Evolutionary conservation across 257 asterid genomes (phyloP), one percentile per base, ranked within the genome.

Genomic region (Solanum paucissectum): DNA sequence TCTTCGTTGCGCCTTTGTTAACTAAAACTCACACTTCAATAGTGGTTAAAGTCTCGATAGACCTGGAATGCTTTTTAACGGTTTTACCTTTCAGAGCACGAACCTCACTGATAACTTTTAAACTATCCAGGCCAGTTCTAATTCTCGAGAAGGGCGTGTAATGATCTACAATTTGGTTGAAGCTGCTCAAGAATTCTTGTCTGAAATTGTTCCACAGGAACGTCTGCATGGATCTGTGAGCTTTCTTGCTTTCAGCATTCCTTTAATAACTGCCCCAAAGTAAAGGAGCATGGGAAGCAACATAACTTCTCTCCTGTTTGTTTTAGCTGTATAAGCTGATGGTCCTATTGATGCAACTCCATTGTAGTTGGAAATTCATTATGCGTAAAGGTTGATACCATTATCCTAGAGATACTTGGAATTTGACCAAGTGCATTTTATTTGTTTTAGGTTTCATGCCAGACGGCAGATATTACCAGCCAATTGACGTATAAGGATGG

Each of bases 71-170:
- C 83, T 74, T 37, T 36, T 37, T 37, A 74, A 37, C 3, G 18
- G 55, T 37, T 74, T 37, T 23, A 37, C 52, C 83, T 74, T 74
- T 74, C 52, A 21, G 32, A 74, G 18, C 33, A 23, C 33, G 10
- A 37, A 37, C 44, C 42, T 62, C 34, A 86, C 13, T 84, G 37
- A 29, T 66, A 58, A 68, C 69, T 86, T 86, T 83, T 73, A 74
- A 88, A 88, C 79, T 79, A 42, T 88, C 90, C 93, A 97, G 99
- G 99, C 99, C 88, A 93, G 92, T 92, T 93, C 95, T 87, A 95
- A 95, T 91, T 94, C 99, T 84, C 95, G 99, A 90, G 99, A 95
- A 95, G 99, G 99, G 66, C 99, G 99, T 12, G 99, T 95, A 86
- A 97, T 97, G 99, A 93, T 97, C 89, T 95, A 95, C 95, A 95